Evolutionary conservation across 1,284 basidiomycete genomes (phyloP), one percentile per base, ranked within the genome.

Genomic region (Malassezia yamatoensis): DNA sequence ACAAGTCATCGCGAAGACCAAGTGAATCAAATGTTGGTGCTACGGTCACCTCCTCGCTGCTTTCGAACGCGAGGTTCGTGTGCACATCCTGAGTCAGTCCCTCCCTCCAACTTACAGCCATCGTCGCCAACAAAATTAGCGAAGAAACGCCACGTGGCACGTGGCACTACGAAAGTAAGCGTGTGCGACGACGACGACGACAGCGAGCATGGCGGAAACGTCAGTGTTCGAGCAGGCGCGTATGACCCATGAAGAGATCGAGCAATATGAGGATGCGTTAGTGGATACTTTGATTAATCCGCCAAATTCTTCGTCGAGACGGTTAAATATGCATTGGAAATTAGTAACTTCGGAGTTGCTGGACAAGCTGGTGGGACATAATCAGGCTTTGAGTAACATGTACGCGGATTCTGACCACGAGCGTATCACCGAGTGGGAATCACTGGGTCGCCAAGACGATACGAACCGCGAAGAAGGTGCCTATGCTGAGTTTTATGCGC

Each of bases 241-340:
- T 43, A 88, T 90, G 67, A 87, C 85, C 9, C 91, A 96, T 77
- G 90, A 96, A 78, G 91, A 96, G 76, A 82, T 89, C 29, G 93
- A 98, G 78, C 83, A 88, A 57, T 88, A 90, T 65, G 87, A 81
- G 65, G 76, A 78, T 53, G 79, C 80, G 10, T 72, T 81, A 32
- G 78, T 79, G 6, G 77, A 79, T 47, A 76, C 81, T 46, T 73
- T 82, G 49, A 67, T 78, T 54, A 67, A 44, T 24, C 55, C 55
- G 34, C 77, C 75, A 49, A 45, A 45, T 52, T 45, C 55, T 10
- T 51, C 55, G 9, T 52, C 47, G 36, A 37, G 44, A 33, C 51
- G 41, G 20, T 51, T 48, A 38, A 51, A 38, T 5, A 54, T 53
- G 50, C 50, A 50, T 16, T 51, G 51, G 54, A 41, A 57, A 45